Evolutionary conservation across 805 yeast species (phyloP), one percentile per base, ranked within the genome.

Genomic region (Metschnikowia henanensis): DNA sequence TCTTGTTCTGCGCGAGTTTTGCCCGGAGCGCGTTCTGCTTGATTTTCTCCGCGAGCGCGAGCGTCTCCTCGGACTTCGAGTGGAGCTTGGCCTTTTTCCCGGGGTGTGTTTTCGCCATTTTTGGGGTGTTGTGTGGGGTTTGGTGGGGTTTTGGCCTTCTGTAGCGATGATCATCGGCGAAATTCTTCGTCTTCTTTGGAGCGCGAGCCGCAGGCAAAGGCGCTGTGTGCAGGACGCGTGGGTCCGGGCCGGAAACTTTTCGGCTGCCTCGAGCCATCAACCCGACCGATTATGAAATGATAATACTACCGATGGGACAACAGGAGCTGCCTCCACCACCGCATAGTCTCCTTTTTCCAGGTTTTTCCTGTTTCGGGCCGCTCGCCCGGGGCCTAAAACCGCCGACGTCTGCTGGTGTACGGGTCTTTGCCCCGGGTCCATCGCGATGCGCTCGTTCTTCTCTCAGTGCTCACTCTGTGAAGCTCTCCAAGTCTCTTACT

Each of bases 21-120:
- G 53, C 54, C 37, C 45, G 46, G 41, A 64, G 59, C n/a, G 72
- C 71, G 41, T 59, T 68, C 46, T 47, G 42, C 49, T 52, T 32
- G 72, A 81, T 79, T 58, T 78, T 80, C 51, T 77, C 81, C 1
- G 84, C 87, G 36, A 81, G 66, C 5, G 77, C 74, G 31, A 71
- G 61, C 12, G 74, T 72, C 35, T 72, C 70, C 34, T 44, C 49
- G 20, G 52, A 37, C 29, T 43, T 44, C 29, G 44, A 41, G 43
- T 53, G 48, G 36, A 53, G 45, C 45, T 43, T 43, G 4, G 53
- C 41, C 28, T 46, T 49, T 22, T 53, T 38, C 30, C 37, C 37
- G n/a, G 36, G 23, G 7, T 29, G 45, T 2, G 6, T 22, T 34
- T 46, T 45, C 26, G 26, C 48, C 45, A 40, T 40, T 20, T 25